These are phyloP conservation scores for Fagopyrum tataricum DNA, from an alignment of 148 eudicot species.

Conservation along the genomic window DNA sequence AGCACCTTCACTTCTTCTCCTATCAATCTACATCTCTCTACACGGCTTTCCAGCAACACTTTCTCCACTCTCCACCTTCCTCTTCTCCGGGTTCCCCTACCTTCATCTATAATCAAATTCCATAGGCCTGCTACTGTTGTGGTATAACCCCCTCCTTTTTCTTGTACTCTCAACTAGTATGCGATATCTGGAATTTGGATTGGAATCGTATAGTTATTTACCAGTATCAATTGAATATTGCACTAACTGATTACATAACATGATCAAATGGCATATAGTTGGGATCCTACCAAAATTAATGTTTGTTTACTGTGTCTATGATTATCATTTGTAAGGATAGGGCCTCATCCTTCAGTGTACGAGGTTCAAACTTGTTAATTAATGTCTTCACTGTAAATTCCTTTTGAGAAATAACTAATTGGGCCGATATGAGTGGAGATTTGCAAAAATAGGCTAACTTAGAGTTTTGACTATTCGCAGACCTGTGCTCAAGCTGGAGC, in stretches of 20 bases:
- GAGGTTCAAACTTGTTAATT: no score
- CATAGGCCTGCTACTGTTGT: slow-evolving; percentile 22
- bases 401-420: neutral
- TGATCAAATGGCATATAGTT: neutral
- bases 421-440: neutral
- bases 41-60: neutral
- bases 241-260: neutral
- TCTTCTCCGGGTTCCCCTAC: slow-evolving; percentile 11
- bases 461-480: slow-evolving; percentile 25
- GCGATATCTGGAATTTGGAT: neutral
- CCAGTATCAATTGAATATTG: neutral
- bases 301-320: neutral
- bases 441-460: neutral
- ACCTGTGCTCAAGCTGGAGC: slow-evolving; percentile 76
- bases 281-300: neutral
- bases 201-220: neutral
- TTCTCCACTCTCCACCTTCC: slow-evolving; percentile 14
- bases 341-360: no score
- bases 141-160: slow-evolving; percentile 24
- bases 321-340: no score
- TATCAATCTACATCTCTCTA: slow-evolving; percentile 15
- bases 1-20: neutral
- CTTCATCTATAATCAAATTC: slow-evolving; percentile 15
- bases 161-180: neutral
- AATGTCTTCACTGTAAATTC: neutral